Conservation (phyloP, 2,329 filamentous ascomycete genomes). For the Fusarium hainanense region DNA sequence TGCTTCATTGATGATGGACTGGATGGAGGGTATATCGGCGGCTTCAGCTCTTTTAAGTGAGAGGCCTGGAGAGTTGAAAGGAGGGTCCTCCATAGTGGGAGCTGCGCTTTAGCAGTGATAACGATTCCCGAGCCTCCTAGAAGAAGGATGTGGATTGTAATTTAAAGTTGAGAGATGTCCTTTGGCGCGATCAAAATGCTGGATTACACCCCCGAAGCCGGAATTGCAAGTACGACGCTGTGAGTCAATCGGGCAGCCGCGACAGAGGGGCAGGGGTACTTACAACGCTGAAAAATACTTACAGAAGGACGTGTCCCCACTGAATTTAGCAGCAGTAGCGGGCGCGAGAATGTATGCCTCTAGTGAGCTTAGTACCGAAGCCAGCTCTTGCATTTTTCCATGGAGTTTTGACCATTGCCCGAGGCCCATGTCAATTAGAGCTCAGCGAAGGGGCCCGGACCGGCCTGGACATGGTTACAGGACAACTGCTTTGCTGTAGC, state of each 20-base stretch:
- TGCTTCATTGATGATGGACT: constrained; percentile 46
- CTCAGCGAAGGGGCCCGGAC: not conserved
- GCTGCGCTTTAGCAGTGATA: not conserved
- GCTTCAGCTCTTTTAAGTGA: constrained; percentile 1
- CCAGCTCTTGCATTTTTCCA: not conserved
- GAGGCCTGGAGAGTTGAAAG: not conserved
- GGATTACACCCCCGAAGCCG: not conserved
- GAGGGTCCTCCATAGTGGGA: not conserved
- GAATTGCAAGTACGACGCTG: not conserved
- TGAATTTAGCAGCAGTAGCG: not conserved
- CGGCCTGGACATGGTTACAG: not conserved
- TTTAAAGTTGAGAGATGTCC: not conserved
- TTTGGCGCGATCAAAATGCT: not conserved
- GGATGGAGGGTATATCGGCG: constrained; percentile 45
- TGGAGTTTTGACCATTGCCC: not conserved
- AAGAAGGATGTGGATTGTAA: not conserved
- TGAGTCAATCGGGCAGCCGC: not conserved
- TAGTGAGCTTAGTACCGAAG: not conserved
- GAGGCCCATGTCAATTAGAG: not conserved
- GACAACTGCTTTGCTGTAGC: not conserved
- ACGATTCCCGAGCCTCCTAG: not conserved
- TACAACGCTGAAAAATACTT: not conserved
- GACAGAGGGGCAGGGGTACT: not conserved
- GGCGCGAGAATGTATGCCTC: not conserved
- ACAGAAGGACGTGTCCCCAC: not conserved